Base-by-base conservation (phyloP, 495 filamentous ascomycete species). In the Xylaria acuta region DNA sequence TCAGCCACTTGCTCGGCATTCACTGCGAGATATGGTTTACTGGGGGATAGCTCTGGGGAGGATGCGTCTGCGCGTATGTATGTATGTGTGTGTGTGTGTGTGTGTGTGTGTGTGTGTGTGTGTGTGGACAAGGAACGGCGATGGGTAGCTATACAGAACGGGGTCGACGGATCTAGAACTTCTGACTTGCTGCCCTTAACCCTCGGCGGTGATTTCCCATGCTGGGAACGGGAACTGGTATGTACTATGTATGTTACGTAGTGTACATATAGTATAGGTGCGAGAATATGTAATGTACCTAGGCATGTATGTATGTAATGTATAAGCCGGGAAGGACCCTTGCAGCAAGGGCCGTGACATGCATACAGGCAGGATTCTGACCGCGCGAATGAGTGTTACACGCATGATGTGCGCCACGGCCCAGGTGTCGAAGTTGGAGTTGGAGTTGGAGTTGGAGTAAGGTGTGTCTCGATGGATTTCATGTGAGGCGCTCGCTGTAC, bases 321-420 rank as follows among this genome's bases (percentile, higher is more conserved):
- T 63, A 64, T 40, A 64, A 67, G 64, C 64, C 47, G 45, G 64
- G 43, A 43, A 53, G 45, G 43, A 67, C 64, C 64, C 64, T 67
- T 67, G 64, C 58, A 60, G 58, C 6, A 60, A 60, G 58, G 18
- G 58, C 34, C 58, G 58, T 40, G 32, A 38, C 20, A 38, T 18
- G 34, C 53, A 16, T 32, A 30, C 27, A 2, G 54, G 36, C 54
- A 49, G 27, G 27, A 49, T 22, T 7, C 9, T 49, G 43, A 60
- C 27, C 67, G 67, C 53, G 47, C 41, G 47, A 51, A 51, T 25
- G 4, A 47, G 16, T 56, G 67, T 70, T 63, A 70, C 68, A 70
- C 68, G 68, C 68, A 70, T 70, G 58, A 70, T 49, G 38, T 63
- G 58, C 68, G 45, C 45, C 68, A 63, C 34, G 45, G 6, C 43